A percentile compares a stretch with the other conserved stretches of the same genome.
Conservation (phyloP, 345 rosid genomes). For the Aquilaria malaccensis region DNA sequence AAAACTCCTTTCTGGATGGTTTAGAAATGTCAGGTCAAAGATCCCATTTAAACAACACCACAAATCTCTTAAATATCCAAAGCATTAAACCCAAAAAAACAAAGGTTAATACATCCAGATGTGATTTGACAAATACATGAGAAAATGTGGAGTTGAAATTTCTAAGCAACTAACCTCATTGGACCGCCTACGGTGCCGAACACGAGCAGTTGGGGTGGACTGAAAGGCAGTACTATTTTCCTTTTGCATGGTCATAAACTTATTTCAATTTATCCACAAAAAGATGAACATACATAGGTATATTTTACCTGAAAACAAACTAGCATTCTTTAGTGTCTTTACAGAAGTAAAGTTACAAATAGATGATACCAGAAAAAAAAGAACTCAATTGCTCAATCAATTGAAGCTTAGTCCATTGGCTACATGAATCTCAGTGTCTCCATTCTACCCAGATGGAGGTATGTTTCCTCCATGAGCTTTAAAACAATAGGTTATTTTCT, state of each 20-base stretch:
- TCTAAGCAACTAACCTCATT: slow-evolving; percentile 37
- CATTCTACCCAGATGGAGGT: no score
- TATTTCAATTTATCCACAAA: not conserved
- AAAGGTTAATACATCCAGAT: not conserved
- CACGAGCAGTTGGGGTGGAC: slow-evolving; percentile 35
- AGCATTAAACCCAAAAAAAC: not conserved
- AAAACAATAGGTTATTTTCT: no score
- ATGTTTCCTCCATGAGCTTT: no score
- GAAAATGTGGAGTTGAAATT: not conserved
- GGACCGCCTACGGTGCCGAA: slow-evolving; percentile 54
- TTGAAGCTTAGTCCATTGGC: no score
- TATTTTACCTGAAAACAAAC: not conserved
- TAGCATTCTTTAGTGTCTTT: no score
- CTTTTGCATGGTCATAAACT: slow-evolving; percentile 34
- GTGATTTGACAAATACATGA: no score
- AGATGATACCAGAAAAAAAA: no score
- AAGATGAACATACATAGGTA: slow-evolving; percentile 6
- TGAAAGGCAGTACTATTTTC: slow-evolving; percentile 27
- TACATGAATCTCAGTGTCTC: no score
- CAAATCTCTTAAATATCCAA: not conserved
- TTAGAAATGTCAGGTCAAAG: no score
- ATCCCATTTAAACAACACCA: not conserved
- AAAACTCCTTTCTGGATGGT: not conserved
- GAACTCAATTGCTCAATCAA: no score
- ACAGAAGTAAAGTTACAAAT: no score